These are phyloP conservation scores for Acanthamoeba pearcei DNA, from an alignment of 208 protist species.

Conservation along the genomic window DNA sequence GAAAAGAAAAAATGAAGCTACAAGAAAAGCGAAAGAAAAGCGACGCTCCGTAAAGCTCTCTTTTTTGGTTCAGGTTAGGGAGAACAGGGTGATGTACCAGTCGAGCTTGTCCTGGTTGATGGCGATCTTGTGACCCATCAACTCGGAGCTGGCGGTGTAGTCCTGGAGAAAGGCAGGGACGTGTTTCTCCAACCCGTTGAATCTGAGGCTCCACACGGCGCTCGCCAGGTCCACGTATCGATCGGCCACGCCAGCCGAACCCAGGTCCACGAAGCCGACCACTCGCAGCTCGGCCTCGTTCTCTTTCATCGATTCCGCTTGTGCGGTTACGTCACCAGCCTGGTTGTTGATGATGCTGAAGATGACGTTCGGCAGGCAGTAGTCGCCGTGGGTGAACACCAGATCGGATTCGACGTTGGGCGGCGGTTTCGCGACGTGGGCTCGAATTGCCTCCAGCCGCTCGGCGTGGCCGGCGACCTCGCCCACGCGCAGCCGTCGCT, in stretches of 20 bases:
- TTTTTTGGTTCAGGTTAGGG: background rate
- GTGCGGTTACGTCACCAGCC: background rate
- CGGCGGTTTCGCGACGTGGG: background rate
- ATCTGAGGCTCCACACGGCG: constrained; percentile 11
- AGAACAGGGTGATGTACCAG: background rate
- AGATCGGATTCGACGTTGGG: background rate
- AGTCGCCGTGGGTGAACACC: constrained; percentile 4
- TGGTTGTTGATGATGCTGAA: background rate
- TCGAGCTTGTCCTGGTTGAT: constrained; percentile 14
- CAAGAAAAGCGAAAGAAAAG: no score
- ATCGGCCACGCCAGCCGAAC: background rate
- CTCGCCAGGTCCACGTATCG: background rate
- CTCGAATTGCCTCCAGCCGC: background rate
- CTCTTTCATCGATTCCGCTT: no score
- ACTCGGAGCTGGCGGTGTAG: background rate
- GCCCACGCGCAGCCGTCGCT: background rate
- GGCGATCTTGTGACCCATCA: background rate
- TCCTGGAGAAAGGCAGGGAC: background rate
- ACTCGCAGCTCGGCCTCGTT: background rate
- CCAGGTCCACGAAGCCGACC: background rate
- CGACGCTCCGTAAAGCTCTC: no score
- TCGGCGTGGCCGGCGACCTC: background rate
- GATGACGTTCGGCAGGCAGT: constrained; percentile 10
- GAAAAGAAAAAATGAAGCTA: no score
- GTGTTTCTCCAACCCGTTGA: background rate